These are phyloP conservation scores for Bassia scoparia DNA, from an alignment of 148 eudicot species.

Conservation along the genomic window DNA sequence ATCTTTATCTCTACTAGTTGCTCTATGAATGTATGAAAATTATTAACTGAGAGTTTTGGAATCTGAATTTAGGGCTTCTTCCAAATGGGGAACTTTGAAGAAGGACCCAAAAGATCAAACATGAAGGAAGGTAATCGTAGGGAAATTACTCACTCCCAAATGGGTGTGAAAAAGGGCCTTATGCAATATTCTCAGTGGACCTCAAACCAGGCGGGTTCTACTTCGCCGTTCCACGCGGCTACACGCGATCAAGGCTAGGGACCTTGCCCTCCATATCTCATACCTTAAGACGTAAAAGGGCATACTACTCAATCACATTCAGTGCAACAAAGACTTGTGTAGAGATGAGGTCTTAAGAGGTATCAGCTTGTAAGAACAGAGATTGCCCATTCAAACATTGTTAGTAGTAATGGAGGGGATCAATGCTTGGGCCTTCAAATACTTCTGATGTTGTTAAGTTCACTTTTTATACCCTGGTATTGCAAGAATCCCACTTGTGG, in stretches of 20 bases:
- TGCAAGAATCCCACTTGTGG: conserved; percentile 79
- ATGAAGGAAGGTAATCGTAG: no score
- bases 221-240: conserved; percentile 54
- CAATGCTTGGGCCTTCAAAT: conserved; percentile 63
- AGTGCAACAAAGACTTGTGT: conserved; percentile 84
- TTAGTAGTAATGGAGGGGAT: conserved; percentile 73
- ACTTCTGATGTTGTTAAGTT: conserved; percentile 40
- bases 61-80: no score
- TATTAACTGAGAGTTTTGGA: no score
- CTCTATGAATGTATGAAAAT: no score
- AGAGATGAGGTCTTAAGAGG: conserved; percentile 66
- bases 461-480: conserved; percentile 58
- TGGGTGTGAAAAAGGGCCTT: no score
- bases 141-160: no score
- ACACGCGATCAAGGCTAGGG: conserved; percentile 67
- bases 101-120: no score
- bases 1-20: no score
- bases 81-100: no score
- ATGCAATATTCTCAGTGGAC: conserved; percentile 86
- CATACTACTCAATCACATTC: conserved; percentile 57
- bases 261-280: conserved; percentile 63
- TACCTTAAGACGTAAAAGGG: conserved; percentile 35
- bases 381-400: conserved; percentile 66
- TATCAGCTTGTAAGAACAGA: conserved; percentile 38
- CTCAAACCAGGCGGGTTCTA: conserved; percentile 78